Evolutionary conservation across 2,329 filamentous ascomycete genomes (phyloP).

Genomic region (Paecilomyces formosus): DNA sequence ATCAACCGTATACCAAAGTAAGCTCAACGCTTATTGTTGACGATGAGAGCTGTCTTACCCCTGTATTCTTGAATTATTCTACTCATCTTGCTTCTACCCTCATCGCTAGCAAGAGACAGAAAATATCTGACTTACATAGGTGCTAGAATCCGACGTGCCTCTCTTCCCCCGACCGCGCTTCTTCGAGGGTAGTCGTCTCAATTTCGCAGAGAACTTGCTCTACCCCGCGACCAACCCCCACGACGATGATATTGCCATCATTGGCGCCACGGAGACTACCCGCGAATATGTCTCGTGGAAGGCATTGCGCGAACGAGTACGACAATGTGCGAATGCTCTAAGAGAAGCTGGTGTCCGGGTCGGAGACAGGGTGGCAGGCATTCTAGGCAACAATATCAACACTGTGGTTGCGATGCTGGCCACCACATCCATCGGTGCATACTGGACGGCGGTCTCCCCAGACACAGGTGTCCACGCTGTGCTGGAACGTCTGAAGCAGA

Average conservation of each 20-base stretch:
- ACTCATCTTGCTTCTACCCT: background rate
- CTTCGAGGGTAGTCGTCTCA: conserved; percentile 70
- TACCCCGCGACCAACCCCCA: conserved; percentile 58
- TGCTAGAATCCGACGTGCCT: conserved; percentile 56
- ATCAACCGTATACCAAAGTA: conserved; percentile 45
- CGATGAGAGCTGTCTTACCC: background rate
- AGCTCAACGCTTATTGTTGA: conserved; percentile 8
- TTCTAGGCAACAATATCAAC: conserved; percentile 83
- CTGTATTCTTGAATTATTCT: background rate
- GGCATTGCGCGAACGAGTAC: conserved; percentile 70
- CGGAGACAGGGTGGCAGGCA: conserved; percentile 60
- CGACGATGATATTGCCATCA: conserved; percentile 60
- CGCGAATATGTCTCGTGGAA: conserved; percentile 66
- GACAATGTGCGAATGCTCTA: conserved; percentile 64
- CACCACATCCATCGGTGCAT: conserved; percentile 70
- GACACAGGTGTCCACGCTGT: conserved; percentile 90
- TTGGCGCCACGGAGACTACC: conserved; percentile 70
- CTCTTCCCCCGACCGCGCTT: conserved; percentile 87
- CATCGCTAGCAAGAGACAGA: background rate
- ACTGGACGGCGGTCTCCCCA: conserved; percentile 90
- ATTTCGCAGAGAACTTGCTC: conserved; percentile 92
- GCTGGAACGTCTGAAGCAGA: conserved; percentile 77
- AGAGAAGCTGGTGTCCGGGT: conserved; percentile 55
- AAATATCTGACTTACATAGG: conserved; percentile 38
- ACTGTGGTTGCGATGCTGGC: conserved; percentile 84